Evolutionary conservation across 192 early-diverging fungal species (phyloP).

Genomic region (Paraglomus brasilianum): DNA sequence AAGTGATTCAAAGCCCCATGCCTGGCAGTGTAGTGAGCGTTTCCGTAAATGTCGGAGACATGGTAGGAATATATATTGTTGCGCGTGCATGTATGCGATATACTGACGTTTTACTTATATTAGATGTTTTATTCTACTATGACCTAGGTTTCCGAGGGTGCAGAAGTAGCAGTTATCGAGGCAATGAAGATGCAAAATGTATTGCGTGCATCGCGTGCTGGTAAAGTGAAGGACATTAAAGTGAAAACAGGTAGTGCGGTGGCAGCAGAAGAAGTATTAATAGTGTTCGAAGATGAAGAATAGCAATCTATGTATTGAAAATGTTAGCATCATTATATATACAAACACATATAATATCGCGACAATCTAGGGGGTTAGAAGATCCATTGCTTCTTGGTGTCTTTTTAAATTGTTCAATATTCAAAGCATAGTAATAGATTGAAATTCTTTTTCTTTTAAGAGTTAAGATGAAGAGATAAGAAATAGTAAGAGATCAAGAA

Average conservation of each 20-base stretch:
- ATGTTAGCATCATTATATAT: too few species aligned
- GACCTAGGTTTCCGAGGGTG: slow-evolving; percentile 68
- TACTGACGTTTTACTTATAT: background rate
- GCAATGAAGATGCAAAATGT: slow-evolving; percentile 99
- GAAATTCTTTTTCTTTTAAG: too few species aligned
- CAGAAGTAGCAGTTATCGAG: slow-evolving; percentile 84
- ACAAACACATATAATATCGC: too few species aligned
- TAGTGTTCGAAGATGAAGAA: slow-evolving; percentile 58
- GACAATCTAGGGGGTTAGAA: too few species aligned
- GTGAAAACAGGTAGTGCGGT: slow-evolving; percentile 75
- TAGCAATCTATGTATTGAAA: too few species aligned
- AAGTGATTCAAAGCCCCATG: slow-evolving; percentile 84
- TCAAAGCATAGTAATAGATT: too few species aligned
- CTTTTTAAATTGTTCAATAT: too few species aligned
- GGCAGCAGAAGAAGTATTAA: slow-evolving; percentile 72
- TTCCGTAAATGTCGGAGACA: slow-evolving; percentile 76
- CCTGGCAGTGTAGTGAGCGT: slow-evolving; percentile 86
- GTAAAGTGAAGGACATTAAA: slow-evolving; percentile 74
- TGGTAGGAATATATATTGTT: slow-evolving; percentile 31
- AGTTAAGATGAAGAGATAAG: too few species aligned
- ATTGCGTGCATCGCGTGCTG: slow-evolving; percentile 71
- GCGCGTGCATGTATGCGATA: background rate
- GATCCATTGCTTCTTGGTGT: too few species aligned
- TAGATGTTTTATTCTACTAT: background rate
- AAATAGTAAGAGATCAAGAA: too few species aligned